Base-by-base conservation (phyloP, 345 rosid species). In the Eucalyptus erythrocorys region DNA sequence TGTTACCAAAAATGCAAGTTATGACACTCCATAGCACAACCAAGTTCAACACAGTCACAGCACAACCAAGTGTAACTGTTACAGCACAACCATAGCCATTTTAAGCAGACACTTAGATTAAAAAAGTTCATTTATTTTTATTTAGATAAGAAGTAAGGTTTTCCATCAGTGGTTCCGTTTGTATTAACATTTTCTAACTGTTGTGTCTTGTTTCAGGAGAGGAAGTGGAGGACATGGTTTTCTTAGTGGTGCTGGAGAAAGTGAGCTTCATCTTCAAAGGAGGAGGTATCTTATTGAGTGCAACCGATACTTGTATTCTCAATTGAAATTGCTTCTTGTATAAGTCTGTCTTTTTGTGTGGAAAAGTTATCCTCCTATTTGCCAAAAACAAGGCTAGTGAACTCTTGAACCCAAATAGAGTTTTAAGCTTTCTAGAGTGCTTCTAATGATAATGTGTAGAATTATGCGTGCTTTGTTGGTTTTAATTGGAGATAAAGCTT, bases 231-330 rank as follows among this genome's bases (percentile, higher is more conserved):
- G 98, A 89, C 93, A 89, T 89, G 99, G 99, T 87, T 96, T 96
- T 87, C 93, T 95, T 6, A 95, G 99, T 92, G 99, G 99, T 90
- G 99, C 99, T 82, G 99, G 99, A 90, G 99, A 97, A 94, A 97
- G 99, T 89, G 99, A 97, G 92, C 98, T 97, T 90, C 99, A 97
- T 93, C 98, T 97, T 89, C 99, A 97, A 91, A 94, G 98, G 47
- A 90, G 96, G 91, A 97, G 99, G 99, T 96, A 51, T 89, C 87
- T 43, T 91, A 48, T 59, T 17, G 79, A 22, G 82, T 76, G 45
- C 47, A 37, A 76, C 1, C 13, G 47, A 7, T 55, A 16, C 47
- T 50, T 55, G 59, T 16, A 68, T 47, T 48, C 16, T 64, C 16
- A 27, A 48, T 15, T 66, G 19, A 12, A 48, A 86, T 55, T 48